phyloP scores from a whole-genome alignment of 2,329 filamentous ascomycete genomes.

The Acephala macrosclerotiorum region DNA sequence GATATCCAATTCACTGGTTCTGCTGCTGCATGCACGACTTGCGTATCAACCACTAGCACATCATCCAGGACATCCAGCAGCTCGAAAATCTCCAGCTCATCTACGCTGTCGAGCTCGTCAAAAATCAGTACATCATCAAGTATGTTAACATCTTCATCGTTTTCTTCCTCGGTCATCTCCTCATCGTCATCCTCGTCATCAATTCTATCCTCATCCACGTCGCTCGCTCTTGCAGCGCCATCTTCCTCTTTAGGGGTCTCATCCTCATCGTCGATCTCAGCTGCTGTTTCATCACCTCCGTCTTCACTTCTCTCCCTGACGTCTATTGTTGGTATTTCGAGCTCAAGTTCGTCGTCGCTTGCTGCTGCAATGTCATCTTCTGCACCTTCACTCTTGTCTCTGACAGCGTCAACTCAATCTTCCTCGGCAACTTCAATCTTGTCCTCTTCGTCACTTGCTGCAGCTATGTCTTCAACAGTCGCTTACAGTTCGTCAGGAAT shows the following conservation, averaged over 20 bases:
- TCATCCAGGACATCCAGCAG: not conserved
- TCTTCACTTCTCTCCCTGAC: not conserved
- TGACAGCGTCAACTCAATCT: not conserved
- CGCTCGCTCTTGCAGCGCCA: not conserved
- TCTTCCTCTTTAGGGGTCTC: not conserved
- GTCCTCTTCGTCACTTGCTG: not conserved
- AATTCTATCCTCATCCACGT: not conserved
- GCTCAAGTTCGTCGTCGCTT: not conserved
- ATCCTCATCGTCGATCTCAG: not conserved
- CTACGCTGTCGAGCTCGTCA: not conserved
- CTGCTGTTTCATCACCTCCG: not conserved
- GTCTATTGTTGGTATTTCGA: not conserved
- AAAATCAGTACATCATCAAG: not conserved
- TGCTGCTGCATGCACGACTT: not conserved
- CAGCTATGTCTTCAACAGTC: not conserved
- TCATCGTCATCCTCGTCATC: not conserved
- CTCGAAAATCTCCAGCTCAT: not conserved
- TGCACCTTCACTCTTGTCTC: not conserved
- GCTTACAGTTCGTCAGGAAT: not conserved
- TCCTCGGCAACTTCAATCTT: not conserved
- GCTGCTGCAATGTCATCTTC: not conserved
- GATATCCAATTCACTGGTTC: slow-evolving; percentile 9
- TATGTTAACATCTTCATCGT: slow-evolving; percentile 1
- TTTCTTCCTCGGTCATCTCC: not conserved
- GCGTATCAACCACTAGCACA: not conserved